phyloP scores from a whole-genome alignment of 495 filamentous ascomycete species.

The Letharia columbiana region DNA sequence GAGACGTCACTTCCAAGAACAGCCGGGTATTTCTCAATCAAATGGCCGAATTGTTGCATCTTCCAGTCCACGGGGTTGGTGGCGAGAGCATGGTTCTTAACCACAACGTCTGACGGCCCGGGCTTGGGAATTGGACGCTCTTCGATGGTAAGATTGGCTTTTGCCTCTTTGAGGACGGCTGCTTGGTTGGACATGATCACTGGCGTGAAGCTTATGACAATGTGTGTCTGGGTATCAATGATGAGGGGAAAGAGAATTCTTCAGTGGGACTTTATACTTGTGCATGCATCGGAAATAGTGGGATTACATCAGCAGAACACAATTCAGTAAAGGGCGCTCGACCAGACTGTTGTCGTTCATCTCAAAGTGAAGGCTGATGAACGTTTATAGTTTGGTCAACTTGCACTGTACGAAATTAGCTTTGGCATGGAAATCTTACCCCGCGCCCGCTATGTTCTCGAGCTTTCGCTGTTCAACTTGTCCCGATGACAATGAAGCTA shows the following conservation, averaged over 20 bases:
- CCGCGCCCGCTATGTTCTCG: background rate
- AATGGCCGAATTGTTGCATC: slow-evolving; percentile 22
- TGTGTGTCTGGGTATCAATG: background rate
- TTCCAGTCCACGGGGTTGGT: slow-evolving; percentile 35
- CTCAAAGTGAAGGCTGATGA: background rate
- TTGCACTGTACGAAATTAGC: background rate
- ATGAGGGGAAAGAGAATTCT: background rate
- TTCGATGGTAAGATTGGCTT: slow-evolving; percentile 21
- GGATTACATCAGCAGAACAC: background rate
- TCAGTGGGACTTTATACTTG: background rate
- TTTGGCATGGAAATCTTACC: background rate
- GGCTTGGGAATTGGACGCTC: slow-evolving; percentile 28
- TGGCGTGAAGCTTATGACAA: background rate
- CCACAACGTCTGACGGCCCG: slow-evolving; percentile 30
- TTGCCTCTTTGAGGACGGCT: slow-evolving; percentile 18
- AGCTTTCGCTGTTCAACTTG: background rate
- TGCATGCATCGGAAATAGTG: background rate
- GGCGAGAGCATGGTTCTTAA: slow-evolving; percentile 34
- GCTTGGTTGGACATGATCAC: slow-evolving; percentile 24
- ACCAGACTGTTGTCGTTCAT: background rate
- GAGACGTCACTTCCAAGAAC: slow-evolving; percentile 38
- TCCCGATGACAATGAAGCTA: background rate
- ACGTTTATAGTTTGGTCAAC: background rate
- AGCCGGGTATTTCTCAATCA: slow-evolving; percentile 30
- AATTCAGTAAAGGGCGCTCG: background rate